Conservation (phyloP, 2,329 filamentous ascomycete species). For the Fusarium mangiferae region DNA sequence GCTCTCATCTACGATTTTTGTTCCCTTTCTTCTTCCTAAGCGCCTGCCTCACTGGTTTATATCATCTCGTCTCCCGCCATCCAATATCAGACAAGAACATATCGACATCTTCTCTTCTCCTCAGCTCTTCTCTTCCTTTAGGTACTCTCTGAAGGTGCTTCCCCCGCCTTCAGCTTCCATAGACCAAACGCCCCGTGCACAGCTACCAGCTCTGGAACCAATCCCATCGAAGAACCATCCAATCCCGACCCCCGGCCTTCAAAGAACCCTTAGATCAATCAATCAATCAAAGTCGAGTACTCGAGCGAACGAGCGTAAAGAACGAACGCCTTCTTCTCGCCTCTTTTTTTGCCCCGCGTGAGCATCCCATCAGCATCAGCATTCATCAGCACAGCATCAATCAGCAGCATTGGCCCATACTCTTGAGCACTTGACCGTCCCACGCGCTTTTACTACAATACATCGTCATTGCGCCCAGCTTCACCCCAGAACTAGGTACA, state of each 20-base stretch:
- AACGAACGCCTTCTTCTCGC: conserved; percentile 3
- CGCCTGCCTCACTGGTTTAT: conserved; percentile 8
- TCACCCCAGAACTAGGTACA: conserved; percentile 19
- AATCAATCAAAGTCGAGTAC: neutral
- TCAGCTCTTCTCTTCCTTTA: neutral
- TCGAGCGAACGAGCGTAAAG: neutral
- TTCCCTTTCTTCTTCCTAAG: neutral
- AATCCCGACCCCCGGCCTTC: neutral
- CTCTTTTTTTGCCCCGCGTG: conserved; percentile 30
- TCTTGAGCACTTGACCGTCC: conserved; percentile 8
- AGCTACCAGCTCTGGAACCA: conserved; percentile 16
- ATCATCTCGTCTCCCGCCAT: conserved; percentile 8
- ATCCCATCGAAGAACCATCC: conserved; percentile 5
- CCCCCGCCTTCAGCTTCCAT: conserved; percentile 33
- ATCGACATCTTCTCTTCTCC: neutral
- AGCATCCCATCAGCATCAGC: conserved; percentile 20
- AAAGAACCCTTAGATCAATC: conserved; percentile 20
- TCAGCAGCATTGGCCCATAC: conserved; percentile 3
- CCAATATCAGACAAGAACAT: neutral
- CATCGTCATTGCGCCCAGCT: conserved; percentile 23
- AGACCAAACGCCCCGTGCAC: conserved; percentile 29
- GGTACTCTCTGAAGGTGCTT: neutral
- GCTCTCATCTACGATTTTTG: neutral
- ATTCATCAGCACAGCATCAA: conserved; percentile 20
- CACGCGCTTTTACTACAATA: conserved; percentile 1